Percentiles rank a stretch among this genome's conserved stretches.
Evolutionary conservation across 371 early-diverging fungal species (phyloP).

Genomic region (Globomyces sp.): DNA sequence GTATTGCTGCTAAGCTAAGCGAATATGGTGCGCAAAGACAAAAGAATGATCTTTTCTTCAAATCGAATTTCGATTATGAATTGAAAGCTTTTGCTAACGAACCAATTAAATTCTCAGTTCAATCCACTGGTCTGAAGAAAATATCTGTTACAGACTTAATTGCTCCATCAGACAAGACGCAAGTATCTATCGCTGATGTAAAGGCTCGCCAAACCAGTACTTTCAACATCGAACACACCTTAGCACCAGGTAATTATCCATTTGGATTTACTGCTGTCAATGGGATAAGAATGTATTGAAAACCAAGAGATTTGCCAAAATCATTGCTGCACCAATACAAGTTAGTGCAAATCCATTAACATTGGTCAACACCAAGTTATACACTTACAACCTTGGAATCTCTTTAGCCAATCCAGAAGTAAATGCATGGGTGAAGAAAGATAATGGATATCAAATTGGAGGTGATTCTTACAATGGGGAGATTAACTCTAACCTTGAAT

Average conservation of each 20-base stretch:
- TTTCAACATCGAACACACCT: not conserved
- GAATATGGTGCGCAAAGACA: conserved; percentile 9
- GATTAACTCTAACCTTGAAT: conserved; percentile 37
- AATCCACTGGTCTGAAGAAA: not conserved
- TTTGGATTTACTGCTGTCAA: not conserved
- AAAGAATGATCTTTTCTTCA: conserved; percentile 13
- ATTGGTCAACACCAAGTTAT: not conserved
- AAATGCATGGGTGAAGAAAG: not conserved
- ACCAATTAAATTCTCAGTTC: conserved; percentile 7
- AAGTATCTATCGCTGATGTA: not conserved
- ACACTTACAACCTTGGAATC: too few relatives aligned
- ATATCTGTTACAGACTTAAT: conserved; percentile 6
- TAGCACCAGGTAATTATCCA: not conserved
- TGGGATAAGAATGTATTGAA: not conserved
- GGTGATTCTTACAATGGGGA: conserved; percentile 22
- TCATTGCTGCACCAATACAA: not conserved
- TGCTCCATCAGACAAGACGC: not conserved
- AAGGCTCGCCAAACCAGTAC: not conserved
- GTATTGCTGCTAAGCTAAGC: conserved; percentile 19
- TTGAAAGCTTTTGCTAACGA: not conserved
- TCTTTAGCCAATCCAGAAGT: not conserved
- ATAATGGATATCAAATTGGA: conserved; percentile 9
- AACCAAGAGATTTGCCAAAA: not conserved
- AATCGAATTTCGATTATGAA: not conserved
- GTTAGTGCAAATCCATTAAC: not conserved